These are phyloP conservation scores for Mollisiaceae sp. DNA, from an alignment of 2,329 filamentous ascomycete genomes.

Conservation along the genomic window DNA sequence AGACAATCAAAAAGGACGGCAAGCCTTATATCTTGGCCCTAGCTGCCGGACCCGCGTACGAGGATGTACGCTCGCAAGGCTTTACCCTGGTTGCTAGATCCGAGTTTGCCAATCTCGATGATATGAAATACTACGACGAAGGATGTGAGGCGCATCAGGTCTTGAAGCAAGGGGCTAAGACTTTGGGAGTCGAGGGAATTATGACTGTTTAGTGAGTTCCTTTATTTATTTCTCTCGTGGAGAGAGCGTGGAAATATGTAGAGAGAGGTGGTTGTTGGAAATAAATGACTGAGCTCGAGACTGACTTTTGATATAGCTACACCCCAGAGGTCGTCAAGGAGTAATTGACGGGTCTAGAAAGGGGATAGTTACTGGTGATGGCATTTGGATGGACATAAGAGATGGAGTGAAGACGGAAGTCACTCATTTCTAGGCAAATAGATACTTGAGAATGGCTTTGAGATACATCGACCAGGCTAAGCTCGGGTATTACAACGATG, in stretches of 20 bases:
- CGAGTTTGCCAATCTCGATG: conserved; percentile 57
- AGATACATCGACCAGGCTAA: background rate
- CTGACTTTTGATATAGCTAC: background rate
- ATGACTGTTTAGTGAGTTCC: conserved; percentile 38
- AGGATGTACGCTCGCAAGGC: conserved; percentile 58
- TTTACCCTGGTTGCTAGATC: conserved; percentile 59
- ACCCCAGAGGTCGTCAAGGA: conserved; percentile 5
- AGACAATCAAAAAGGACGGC: conserved; percentile 53
- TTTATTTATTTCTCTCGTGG: background rate
- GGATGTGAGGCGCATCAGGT: conserved; percentile 59
- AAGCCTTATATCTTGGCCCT: conserved; percentile 61
- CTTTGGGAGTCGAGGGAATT: conserved; percentile 31
- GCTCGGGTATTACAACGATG: background rate
- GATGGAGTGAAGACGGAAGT: background rate
- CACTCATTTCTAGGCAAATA: background rate
- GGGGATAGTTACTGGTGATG: background rate
- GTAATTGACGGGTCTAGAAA: background rate
- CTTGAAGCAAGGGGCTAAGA: conserved; percentile 45
- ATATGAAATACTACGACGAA: conserved; percentile 65
- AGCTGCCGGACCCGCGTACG: conserved; percentile 52
- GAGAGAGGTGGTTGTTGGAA: background rate
- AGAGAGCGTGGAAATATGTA: background rate
- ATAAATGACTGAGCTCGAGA: background rate
- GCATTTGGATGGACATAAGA: background rate
- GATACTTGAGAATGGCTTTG: background rate